Percentiles rank a stretch among this genome's conserved stretches.
Evolutionary conservation across 176 grass and related monocot genomes (phyloP).

Genomic region (Alloteropsis semialata): DNA sequence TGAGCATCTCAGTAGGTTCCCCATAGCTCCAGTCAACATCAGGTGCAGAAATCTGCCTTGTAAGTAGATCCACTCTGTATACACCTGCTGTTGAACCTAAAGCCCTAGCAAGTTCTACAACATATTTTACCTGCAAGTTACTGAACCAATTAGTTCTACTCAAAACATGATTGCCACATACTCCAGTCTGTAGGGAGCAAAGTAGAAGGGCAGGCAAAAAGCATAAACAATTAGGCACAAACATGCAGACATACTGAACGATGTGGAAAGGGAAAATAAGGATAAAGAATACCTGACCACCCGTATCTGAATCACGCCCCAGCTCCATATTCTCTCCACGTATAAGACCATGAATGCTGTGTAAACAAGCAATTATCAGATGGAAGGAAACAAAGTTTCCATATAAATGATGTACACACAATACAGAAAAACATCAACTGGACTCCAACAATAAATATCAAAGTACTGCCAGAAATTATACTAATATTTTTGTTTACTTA

Average conservation of each 20-base stretch:
- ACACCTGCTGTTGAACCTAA: slow-evolving; percentile 76
- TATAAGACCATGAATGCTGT: slow-evolving; percentile 86
- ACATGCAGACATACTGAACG: neutral
- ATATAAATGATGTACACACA: neutral
- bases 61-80: slow-evolving; percentile 74
- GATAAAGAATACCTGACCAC: slow-evolving; percentile 56
- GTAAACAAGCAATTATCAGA: slow-evolving; percentile 17
- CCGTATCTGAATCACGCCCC: slow-evolving; percentile 82
- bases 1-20: slow-evolving; percentile 78
- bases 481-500: neutral
- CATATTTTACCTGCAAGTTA: slow-evolving; percentile 72
- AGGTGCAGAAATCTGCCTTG: slow-evolving; percentile 61
- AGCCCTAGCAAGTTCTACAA: slow-evolving; percentile 80
- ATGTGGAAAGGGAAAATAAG: neutral
- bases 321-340: slow-evolving; percentile 93
- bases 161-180: neutral
- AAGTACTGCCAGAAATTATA: neutral
- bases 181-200: slow-evolving; percentile 3
- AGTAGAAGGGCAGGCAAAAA: neutral
- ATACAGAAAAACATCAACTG: neutral
- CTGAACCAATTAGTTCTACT: slow-evolving; percentile 22
- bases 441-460: slow-evolving; percentile 12
- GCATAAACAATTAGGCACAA: slow-evolving; percentile 14
- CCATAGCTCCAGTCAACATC: slow-evolving; percentile 82
- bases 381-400: slow-evolving; percentile 13